Conservation (phyloP, 176 grass and related monocot species). For the Eragrostis curvula region DNA sequence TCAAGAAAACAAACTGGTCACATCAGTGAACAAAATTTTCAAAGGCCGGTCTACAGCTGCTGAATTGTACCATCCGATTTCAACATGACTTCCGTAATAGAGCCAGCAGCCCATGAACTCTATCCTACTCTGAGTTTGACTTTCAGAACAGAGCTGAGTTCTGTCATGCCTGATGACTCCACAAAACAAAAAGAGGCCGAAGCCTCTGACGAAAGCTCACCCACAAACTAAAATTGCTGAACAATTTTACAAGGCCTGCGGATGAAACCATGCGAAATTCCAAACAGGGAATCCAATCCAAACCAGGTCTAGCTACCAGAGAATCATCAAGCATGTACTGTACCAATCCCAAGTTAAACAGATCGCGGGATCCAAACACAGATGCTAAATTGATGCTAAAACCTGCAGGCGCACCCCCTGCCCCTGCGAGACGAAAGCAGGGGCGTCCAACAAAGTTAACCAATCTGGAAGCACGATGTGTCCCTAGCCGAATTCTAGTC, state of each 20-base stretch:
- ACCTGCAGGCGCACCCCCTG: no score
- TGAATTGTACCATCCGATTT: neutral
- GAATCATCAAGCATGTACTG: neutral
- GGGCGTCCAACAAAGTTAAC: no score
- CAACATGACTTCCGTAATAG: neutral
- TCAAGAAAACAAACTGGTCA: neutral
- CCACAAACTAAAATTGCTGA: neutral
- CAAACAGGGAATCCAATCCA: neutral
- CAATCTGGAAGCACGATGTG: no score
- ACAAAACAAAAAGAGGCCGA: neutral
- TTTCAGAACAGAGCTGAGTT: neutral
- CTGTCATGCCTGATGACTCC: neutral
- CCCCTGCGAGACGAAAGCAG: no score
- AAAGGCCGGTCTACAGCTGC: neutral
- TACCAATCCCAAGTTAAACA: neutral
- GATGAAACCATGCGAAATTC: neutral
- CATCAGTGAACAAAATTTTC: neutral
- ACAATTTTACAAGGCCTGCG: no score
- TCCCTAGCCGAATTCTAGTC: no score
- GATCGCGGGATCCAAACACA: neutral
- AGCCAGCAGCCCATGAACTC: neutral
- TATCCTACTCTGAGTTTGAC: neutral
- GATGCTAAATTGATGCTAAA: neutral
- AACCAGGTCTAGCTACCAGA: neutral
- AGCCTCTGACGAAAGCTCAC: neutral